Conservation (phyloP, 306 rosid species). For the Quercus suber region DNA sequence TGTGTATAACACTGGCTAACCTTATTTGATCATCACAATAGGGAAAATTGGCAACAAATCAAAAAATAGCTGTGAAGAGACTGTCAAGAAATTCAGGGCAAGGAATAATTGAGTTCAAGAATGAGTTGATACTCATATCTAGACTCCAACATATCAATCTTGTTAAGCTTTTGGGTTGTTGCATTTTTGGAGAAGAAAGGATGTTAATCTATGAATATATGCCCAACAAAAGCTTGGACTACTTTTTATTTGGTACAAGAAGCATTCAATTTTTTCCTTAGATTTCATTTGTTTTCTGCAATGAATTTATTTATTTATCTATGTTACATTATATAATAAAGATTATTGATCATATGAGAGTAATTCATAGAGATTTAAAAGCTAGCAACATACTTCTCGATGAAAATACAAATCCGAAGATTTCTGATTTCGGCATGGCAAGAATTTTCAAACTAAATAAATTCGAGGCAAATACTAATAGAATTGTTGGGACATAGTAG, state of each 20-base stretch:
- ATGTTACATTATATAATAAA: too few relatives aligned
- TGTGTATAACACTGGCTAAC: too few relatives aligned
- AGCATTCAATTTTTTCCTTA: too few relatives aligned
- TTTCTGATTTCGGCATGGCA: constrained; percentile 24
- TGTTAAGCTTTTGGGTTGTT: constrained; percentile 21
- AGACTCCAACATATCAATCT: constrained; percentile 34
- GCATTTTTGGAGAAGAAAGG: constrained; percentile 23
- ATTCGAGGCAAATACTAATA: not conserved
- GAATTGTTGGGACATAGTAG: constrained; percentile 7
- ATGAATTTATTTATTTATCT: too few relatives aligned
- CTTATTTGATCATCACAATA: not conserved
- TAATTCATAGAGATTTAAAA: constrained; percentile 23
- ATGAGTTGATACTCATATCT: constrained; percentile 26
- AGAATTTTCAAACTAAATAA: not conserved
- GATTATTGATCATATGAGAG: not conserved
- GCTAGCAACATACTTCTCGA: constrained; percentile 25
- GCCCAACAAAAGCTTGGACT: constrained; percentile 34
- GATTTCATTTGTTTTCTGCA: too few relatives aligned
- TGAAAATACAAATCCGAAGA: constrained; percentile 22
- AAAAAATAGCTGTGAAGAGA: constrained; percentile 7
- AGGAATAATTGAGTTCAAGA: constrained; percentile 23
- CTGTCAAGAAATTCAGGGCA: constrained; percentile 32
- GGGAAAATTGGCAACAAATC: not conserved
- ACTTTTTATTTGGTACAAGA: constrained; percentile 26
- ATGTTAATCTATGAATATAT: constrained; percentile 28